phyloP scores from a whole-genome alignment of 306 rosid genomes.

The Chamaecrista fasciculata region DNA sequence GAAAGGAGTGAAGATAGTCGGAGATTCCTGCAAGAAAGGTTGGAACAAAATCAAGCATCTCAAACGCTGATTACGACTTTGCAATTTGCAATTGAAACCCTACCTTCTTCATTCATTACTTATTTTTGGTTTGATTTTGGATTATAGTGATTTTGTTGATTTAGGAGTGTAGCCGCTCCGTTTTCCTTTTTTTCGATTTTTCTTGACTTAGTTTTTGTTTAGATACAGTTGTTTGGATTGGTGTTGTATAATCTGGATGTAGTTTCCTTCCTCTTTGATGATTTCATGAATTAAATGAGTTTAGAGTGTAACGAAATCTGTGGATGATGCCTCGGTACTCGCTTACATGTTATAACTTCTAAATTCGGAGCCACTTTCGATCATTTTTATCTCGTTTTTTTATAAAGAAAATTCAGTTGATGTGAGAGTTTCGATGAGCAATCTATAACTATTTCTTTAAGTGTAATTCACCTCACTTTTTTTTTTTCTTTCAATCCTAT shows the following conservation, averaged over 20 bases:
- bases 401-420: too few species aligned
- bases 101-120: neutral
- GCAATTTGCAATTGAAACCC: too few species aligned
- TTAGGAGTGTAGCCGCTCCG: neutral
- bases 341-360: too few species aligned
- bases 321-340: too few species aligned
- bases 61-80: conserved; percentile 31
- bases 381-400: too few species aligned
- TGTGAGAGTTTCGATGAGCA: too few species aligned
- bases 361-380: too few species aligned
- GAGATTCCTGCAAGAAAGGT: conserved; percentile 78
- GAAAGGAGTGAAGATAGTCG: conserved; percentile 64
- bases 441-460: too few species aligned
- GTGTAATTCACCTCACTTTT: too few species aligned
- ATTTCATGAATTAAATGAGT: too few species aligned
- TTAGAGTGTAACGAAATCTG: too few species aligned
- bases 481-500: too few species aligned
- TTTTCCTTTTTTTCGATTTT: neutral
- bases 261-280: neutral
- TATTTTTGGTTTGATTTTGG: neutral
- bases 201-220: neutral
- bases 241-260: neutral
- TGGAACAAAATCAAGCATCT: conserved; percentile 67
- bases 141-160: neutral
- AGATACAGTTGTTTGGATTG: neutral